Evolutionary conservation across 495 filamentous ascomycete species (phyloP).

Genomic region (Neurospora terricola): DNA sequence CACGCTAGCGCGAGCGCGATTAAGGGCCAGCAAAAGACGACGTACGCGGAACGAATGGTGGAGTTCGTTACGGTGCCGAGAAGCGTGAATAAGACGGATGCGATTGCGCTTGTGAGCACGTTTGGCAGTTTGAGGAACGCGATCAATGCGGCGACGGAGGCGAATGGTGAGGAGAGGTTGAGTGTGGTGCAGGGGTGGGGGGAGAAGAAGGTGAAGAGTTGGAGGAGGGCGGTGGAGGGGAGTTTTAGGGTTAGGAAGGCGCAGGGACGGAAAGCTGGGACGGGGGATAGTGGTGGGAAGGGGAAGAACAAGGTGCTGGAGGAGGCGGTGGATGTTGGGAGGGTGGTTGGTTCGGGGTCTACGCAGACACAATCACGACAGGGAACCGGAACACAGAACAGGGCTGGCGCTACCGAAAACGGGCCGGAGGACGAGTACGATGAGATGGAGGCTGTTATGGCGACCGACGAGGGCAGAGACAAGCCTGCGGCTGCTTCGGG

Average conservation of each 20-base stretch:
- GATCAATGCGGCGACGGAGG: slow-evolving; percentile 61
- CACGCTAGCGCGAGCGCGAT: slow-evolving; percentile 74
- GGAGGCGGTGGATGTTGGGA: slow-evolving; percentile 29
- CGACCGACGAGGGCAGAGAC: too few relatives aligned
- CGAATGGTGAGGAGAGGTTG: slow-evolving; percentile 47
- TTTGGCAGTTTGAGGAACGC: slow-evolving; percentile 84
- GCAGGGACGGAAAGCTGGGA: slow-evolving; percentile 39
- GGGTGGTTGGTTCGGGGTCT: slow-evolving; percentile 18
- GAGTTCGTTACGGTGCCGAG: slow-evolving; percentile 88
- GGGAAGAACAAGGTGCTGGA: slow-evolving; percentile 13
- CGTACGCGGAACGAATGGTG: slow-evolving; percentile 79
- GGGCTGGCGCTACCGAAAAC: not conserved
- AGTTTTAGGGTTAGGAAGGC: slow-evolving; percentile 68
- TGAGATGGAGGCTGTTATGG: slow-evolving; percentile 40
- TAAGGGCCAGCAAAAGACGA: slow-evolving; percentile 66
- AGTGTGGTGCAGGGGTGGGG: slow-evolving; percentile 81
- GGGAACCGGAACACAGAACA: not conserved
- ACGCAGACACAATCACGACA: not conserved
- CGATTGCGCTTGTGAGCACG: slow-evolving; percentile 71
- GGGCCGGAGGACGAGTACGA: not conserved
- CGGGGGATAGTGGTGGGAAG: slow-evolving; percentile 11
- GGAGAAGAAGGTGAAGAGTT: slow-evolving; percentile 82
- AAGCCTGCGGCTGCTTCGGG: slow-evolving; percentile 12
- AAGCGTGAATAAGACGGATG: slow-evolving; percentile 89
- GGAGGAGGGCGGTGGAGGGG: slow-evolving; percentile 72